These are phyloP conservation scores for Sporothrix brasiliensis DNA, from an alignment of 2,329 filamentous ascomycete species.

Conservation along the genomic window DNA sequence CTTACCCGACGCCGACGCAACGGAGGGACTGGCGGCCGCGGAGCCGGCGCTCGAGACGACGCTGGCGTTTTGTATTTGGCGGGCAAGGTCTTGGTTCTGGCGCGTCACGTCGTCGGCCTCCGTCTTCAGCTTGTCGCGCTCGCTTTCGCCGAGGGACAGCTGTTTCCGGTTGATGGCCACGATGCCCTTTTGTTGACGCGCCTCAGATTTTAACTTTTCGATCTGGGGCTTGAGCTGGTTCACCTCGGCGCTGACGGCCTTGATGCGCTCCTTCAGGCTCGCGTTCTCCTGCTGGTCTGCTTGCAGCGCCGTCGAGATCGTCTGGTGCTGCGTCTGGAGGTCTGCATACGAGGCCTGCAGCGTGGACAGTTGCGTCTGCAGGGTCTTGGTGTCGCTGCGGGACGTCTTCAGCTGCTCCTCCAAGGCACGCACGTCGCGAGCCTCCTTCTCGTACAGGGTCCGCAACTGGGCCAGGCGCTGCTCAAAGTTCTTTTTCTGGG, in stretches of 20 bases:
- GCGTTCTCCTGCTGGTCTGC: slow-evolving; percentile 88
- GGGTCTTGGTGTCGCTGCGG: slow-evolving; percentile 77
- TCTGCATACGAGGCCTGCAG: slow-evolving; percentile 81
- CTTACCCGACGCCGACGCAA: slow-evolving; percentile 72
- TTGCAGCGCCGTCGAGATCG: slow-evolving; percentile 73
- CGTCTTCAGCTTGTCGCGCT: slow-evolving; percentile 81
- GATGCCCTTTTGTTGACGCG: slow-evolving; percentile 91
- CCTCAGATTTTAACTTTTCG: slow-evolving; percentile 89
- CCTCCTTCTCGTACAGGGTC: slow-evolving; percentile 89
- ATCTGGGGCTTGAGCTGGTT: slow-evolving; percentile 83
- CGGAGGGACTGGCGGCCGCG: slow-evolving; percentile 65
- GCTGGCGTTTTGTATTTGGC: slow-evolving; percentile 53
- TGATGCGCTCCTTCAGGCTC: slow-evolving; percentile 83
- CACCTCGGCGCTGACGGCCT: slow-evolving; percentile 78
- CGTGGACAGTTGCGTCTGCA: slow-evolving; percentile 81
- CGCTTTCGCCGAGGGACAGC: slow-evolving; percentile 81
- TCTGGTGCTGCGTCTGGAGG: slow-evolving; percentile 78
- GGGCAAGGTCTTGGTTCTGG: slow-evolving; percentile 61
- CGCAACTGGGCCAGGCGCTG: slow-evolving; percentile 83
- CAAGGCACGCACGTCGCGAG: slow-evolving; percentile 78
- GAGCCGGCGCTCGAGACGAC: slow-evolving; percentile 52
- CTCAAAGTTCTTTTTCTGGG: slow-evolving; percentile 93
- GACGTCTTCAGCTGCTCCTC: slow-evolving; percentile 80
- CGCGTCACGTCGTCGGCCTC: slow-evolving; percentile 73
- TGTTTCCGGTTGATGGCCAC: slow-evolving; percentile 99